Conservation (phyloP, 768 basidiomycete genomes). For the Auricularia heimuer region DNA sequence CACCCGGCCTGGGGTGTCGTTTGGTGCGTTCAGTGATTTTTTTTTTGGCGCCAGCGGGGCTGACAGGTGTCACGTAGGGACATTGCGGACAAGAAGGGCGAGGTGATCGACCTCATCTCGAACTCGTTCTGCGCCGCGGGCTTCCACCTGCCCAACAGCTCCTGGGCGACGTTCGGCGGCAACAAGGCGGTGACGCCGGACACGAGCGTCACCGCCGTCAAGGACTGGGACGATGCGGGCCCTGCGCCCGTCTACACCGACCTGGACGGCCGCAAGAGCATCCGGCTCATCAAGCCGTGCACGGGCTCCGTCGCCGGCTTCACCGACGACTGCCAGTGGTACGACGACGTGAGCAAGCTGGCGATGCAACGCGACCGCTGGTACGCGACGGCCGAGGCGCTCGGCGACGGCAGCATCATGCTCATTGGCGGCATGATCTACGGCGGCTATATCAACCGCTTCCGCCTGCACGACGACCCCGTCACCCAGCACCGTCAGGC, state of each 20-base stretch:
- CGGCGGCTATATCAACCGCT: conserved; percentile 73
- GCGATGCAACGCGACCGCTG: conserved; percentile 62
- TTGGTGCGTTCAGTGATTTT: conserved; percentile 33
- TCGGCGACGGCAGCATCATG: conserved; percentile 66
- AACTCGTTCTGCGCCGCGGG: conserved; percentile 79
- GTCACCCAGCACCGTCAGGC: conserved; percentile 54
- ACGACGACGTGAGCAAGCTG: conserved; percentile 51
- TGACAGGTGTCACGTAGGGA: conserved; percentile 35
- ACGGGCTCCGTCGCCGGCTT: conserved; percentile 31
- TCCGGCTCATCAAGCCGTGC: conserved; percentile 79
- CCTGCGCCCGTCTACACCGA: conserved; percentile 62
- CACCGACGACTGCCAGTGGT: conserved; percentile 55
- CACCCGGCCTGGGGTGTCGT: conserved; percentile 70
- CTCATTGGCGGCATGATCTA: conserved; percentile 75
- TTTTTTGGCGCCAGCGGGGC: not conserved
- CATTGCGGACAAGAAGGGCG: conserved; percentile 44
- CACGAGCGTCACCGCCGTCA: conserved; percentile 39
- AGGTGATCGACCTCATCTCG: conserved; percentile 59
- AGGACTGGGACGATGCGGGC: conserved; percentile 35
- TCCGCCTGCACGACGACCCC: conserved; percentile 60
- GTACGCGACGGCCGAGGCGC: conserved; percentile 69
- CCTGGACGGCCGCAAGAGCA: conserved; percentile 69
- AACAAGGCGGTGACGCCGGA: conserved; percentile 64
- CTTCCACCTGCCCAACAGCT: conserved; percentile 73
- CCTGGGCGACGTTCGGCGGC: conserved; percentile 65